These are phyloP conservation scores for Tagetes patula DNA, from an alignment of 129 eudicot genomes.

Conservation along the genomic window DNA sequence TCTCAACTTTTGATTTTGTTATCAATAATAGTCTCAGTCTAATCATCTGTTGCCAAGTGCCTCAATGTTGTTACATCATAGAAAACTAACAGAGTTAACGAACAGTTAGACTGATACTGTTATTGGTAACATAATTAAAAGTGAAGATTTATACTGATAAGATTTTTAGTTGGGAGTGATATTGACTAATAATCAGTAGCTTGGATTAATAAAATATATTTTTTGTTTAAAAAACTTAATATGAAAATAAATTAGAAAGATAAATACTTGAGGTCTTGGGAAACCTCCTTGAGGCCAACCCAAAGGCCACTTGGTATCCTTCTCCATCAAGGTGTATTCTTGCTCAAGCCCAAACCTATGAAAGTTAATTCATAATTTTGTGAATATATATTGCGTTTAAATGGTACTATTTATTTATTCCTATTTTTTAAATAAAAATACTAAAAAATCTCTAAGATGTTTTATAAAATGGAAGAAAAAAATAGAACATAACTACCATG, in stretches of 20 bases:
- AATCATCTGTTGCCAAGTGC: no score
- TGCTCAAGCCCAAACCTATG: constrained; percentile 84
- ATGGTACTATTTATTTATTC: not conserved
- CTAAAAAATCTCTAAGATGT: not conserved
- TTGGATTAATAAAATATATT: not conserved
- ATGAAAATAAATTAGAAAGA: not conserved
- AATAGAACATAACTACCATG: constrained; percentile 44
- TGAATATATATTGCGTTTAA: not conserved
- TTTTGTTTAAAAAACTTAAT: not conserved
- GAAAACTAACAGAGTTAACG: no score
- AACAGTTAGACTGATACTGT: no score
- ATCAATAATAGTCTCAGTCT: no score
- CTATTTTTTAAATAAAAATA: not conserved
- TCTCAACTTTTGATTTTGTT: no score
- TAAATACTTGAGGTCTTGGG: constrained; percentile 67
- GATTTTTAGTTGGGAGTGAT: no score
- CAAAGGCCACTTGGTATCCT: constrained; percentile 62
- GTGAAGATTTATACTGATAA: no score
- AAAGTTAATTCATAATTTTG: not conserved
- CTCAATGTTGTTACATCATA: no score
- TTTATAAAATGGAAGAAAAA: not conserved
- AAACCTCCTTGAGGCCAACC: constrained; percentile 87
- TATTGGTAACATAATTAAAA: no score
- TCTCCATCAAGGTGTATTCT: constrained; percentile 71
- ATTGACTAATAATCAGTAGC: no score